Evolutionary conservation across 495 filamentous ascomycete genomes (phyloP), one percentile per base, ranked within the genome.

Genomic region (Xylaria scruposa): DNA sequence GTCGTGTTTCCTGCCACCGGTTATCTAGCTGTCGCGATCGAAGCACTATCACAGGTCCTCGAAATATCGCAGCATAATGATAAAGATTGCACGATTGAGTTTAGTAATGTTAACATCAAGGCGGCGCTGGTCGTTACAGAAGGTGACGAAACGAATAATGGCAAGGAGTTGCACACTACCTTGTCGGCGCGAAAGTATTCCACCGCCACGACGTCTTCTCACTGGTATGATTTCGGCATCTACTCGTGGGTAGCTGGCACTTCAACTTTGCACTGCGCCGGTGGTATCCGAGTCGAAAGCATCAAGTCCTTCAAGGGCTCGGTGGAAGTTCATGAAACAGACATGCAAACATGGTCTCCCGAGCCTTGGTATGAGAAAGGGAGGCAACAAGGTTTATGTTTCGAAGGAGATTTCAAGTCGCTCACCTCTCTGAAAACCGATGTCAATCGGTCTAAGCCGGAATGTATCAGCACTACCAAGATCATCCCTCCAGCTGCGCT

Each of bases 1-100:
- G 67, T 80, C 9, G 76, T 93, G 0, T 88, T 89, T 56, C 90
- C 90, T 5, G 88, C 81, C 10, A 80, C 88, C 3, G 86, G 80
- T 0, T 90, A 88, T 67, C 70, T 87, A 3, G 78, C 80, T 6
- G 83, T 86, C 72, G 87, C 85, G 0, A 68, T 87, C 0, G 88
- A 91, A 65, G 83, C 83, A 0, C 72, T 83, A 0, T 61, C 77
- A 85, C 46, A 49, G 19, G 19, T 21, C 17, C 46, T n/a, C 19
- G 46, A 19, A 6, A 21, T 49, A n/a, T 49, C 4, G 42, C 42
- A 46, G 15, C 2, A 46, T 46, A 13, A 15, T 15, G 42, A 46
- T 17, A 17, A 4, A 15, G 19, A 49, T 9, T n/a, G 5, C 17
- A 21, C 46, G 1, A n/a, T 49, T 21, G 46, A 49, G 17, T 49